Evolutionary conservation across 345 rosid genomes (phyloP).

Genomic region (Rubroshorea leprosula): DNA sequence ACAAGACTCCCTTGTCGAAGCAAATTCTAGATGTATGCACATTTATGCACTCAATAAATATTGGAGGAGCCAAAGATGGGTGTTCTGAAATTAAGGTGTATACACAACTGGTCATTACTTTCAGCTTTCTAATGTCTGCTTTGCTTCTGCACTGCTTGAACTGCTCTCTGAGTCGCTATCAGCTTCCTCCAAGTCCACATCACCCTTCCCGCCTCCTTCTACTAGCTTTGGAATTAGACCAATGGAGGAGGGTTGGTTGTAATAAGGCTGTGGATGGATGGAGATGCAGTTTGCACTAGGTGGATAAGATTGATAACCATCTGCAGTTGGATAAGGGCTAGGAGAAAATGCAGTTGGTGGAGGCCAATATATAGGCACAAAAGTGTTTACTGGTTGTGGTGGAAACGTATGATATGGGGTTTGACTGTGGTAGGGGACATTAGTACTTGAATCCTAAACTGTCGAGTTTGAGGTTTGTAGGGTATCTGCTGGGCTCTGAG

Average conservation of each 20-base stretch:
- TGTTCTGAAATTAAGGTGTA: too few relatives aligned
- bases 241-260: conserved; percentile 18
- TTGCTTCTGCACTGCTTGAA: conserved; percentile 33
- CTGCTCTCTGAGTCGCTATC: conserved; percentile 33
- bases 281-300: conserved; percentile 28
- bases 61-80: too few relatives aligned
- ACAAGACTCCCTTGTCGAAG: too few relatives aligned
- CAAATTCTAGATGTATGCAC: too few relatives aligned
- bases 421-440: conserved; percentile 27
- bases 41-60: too few relatives aligned
- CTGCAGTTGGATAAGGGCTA: conserved; percentile 26
- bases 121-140: conserved; percentile 18
- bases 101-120: conserved; percentile 7
- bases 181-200: conserved; percentile 13
- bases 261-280: conserved; percentile 27
- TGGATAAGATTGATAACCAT: conserved; percentile 29
- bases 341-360: conserved; percentile 32
- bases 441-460: conserved; percentile 7
- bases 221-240: conserved; percentile 15
- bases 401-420: conserved; percentile 25
- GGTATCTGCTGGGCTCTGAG: conserved; percentile 17
- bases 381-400: conserved; percentile 29
- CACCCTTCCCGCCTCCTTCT: conserved; percentile 3
- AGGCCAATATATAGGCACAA: conserved; percentile 56
- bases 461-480: conserved; percentile 11